These are phyloP conservation scores for Jatropha podagrica DNA, from an alignment of 441 rosid genomes.

Conservation along the genomic window DNA sequence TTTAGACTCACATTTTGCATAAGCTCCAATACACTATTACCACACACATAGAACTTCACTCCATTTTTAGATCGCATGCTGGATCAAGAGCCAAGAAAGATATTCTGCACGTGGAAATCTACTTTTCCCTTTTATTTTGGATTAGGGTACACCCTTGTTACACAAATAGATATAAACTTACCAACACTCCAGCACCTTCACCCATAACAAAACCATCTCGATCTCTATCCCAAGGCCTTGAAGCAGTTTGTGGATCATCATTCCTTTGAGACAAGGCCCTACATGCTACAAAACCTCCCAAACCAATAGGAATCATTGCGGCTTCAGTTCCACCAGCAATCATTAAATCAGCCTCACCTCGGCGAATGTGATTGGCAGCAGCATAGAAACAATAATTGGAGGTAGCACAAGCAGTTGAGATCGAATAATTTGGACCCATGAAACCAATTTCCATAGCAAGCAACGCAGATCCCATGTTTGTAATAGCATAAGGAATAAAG, in stretches of 20 bases:
- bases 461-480: constrained; percentile 95
- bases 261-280: constrained; percentile 97
- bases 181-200: constrained; percentile 99
- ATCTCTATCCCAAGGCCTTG: constrained; percentile 96
- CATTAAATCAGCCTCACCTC: constrained; percentile 97
- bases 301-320: constrained; percentile 89
- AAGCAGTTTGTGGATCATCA: constrained; percentile 92
- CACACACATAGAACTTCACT: neutral
- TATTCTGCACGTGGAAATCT: neutral
- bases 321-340: constrained; percentile 99
- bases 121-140: neutral
- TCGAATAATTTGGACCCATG: constrained; percentile 98
- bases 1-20: neutral
- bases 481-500: constrained; percentile 90
- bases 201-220: constrained; percentile 99
- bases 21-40: neutral
- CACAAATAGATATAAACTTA: constrained; percentile 35
- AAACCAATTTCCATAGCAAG: constrained; percentile 90
- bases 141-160: neutral
- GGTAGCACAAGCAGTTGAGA: constrained; percentile 97
- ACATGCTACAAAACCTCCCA: constrained; percentile 95
- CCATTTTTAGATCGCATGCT: neutral
- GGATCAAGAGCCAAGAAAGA: neutral
- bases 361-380: constrained; percentile 96
- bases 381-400: constrained; percentile 96